Evolutionary conservation across 176 grass and related monocot species (phyloP).

Genomic region (Phoenix roebelenii): DNA sequence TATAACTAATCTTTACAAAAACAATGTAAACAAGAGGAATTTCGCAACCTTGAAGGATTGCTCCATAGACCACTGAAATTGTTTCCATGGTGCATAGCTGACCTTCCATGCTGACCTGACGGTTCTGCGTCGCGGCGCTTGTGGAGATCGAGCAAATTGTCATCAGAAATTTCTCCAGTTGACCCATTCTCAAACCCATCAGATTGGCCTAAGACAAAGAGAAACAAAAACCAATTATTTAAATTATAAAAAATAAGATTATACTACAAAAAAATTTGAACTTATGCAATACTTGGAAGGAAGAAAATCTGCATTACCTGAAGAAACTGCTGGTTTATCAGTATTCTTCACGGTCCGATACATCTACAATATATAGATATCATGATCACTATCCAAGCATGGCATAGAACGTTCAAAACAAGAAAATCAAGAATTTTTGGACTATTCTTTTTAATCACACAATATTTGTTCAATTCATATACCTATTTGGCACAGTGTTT

Average conservation of each 20-base stretch:
- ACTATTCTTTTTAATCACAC: no score
- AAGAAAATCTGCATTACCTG: constrained; percentile 27
- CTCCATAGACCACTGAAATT: constrained; percentile 34
- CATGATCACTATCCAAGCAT: no score
- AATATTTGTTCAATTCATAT: no score
- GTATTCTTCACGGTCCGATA: constrained; percentile 77
- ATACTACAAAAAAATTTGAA: not conserved
- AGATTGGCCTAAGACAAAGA: constrained; percentile 26
- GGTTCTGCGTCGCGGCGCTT: constrained; percentile 24
- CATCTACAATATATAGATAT: constrained; percentile 33
- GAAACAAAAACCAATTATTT: not conserved
- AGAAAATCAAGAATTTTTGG: no score
- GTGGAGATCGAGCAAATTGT: constrained; percentile 39
- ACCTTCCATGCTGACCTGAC: constrained; percentile 23
- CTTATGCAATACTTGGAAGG: no score
- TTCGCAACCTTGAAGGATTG: constrained; percentile 46
- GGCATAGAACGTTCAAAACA: no score
- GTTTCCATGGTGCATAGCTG: constrained; percentile 8
- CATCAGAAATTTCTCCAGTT: constrained; percentile 56
- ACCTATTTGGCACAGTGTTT: not conserved
- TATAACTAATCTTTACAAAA: not conserved
- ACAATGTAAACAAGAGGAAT: not conserved
- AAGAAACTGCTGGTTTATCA: constrained; percentile 57
- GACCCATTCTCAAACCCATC: constrained; percentile 57
- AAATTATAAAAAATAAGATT: not conserved